Evolutionary conservation across 257 asterid species (phyloP).

Genomic region (Petunia secreta): DNA sequence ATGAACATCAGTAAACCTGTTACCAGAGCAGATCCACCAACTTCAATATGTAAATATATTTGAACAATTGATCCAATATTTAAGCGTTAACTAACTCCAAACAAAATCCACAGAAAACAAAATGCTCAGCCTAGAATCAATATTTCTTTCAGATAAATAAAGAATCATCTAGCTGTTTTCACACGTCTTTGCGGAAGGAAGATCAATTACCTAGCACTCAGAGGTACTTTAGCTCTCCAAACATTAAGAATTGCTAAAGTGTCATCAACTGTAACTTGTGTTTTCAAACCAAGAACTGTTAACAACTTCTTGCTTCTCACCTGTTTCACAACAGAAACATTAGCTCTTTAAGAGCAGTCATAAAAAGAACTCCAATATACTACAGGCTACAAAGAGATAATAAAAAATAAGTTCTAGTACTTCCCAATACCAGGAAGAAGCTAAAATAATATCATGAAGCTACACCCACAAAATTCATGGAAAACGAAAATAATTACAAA

Average conservation of each 20-base stretch:
- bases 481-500: not conserved
- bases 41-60: not conserved
- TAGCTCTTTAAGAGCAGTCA: constrained; percentile 2
- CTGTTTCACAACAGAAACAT: constrained; percentile 19
- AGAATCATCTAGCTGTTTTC: constrained; percentile 21
- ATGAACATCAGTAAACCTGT: not conserved
- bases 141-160: not conserved
- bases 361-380: not conserved
- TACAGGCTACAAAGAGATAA: not conserved
- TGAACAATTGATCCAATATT: not conserved
- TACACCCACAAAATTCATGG: not conserved
- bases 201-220: constrained; percentile 21
- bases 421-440: not conserved
- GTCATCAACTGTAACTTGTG: constrained; percentile 24
- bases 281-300: constrained; percentile 18
- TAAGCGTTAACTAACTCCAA: not conserved
- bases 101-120: not conserved
- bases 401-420: not conserved
- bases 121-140: not conserved
- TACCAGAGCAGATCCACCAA: not conserved
- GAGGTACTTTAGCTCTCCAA: constrained; percentile 25
- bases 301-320: constrained; percentile 26
- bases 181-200: not conserved
- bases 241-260: constrained; percentile 24
- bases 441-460: not conserved